Evolutionary conservation across 441 rosid species (phyloP), one percentile per base, ranked within the genome.

Genomic region (Jatropha podagrica): DNA sequence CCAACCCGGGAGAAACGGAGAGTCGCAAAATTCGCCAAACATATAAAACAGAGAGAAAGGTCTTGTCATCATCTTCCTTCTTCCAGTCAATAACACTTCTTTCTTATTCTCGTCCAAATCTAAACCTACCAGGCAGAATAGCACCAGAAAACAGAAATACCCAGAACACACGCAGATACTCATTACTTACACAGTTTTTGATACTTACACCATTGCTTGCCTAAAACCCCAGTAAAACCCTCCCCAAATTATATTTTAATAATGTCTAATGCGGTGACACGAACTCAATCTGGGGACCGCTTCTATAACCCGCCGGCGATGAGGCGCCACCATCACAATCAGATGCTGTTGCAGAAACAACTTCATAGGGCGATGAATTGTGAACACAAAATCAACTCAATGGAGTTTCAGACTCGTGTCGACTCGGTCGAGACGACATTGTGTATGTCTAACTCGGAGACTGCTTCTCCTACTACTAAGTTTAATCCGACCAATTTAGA

Each of bases 401-500:
- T 52, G 3, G 82, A 79, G 69, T 26, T 67, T 32, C 81, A 77
- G 76, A 48, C 65, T 12, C 61, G 71, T 27, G 58, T 65, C 17
- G 82, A 82, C 62, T 71, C 79, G 12, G 79, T 79, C 18, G 82
- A 82, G 18, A 69, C 84, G n/a, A 79, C 86, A 81, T 82, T 85
- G 77, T 80, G 81, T n/a, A 70, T 70, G 54, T 77, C 74, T 40
- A 78, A 74, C 81, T 85, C 80, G 59, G 80, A 51, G 17, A 74
- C 82, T 20, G 64, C 79, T 46, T 72, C 83, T 42, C 54, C 85
- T 27, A 63, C 68, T 49, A n/a, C 32, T 64, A 64, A 40, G 66
- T 56, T 49, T 40, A 55, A 70, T 68, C 77, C 72, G 49, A 85
- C 92, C 12, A 92, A 90, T 82, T 84, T 90, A 81, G 91, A 87